These are phyloP conservation scores for Diplotaxis tenuifolia DNA, from an alignment of 345 rosid species.

Conservation along the genomic window DNA sequence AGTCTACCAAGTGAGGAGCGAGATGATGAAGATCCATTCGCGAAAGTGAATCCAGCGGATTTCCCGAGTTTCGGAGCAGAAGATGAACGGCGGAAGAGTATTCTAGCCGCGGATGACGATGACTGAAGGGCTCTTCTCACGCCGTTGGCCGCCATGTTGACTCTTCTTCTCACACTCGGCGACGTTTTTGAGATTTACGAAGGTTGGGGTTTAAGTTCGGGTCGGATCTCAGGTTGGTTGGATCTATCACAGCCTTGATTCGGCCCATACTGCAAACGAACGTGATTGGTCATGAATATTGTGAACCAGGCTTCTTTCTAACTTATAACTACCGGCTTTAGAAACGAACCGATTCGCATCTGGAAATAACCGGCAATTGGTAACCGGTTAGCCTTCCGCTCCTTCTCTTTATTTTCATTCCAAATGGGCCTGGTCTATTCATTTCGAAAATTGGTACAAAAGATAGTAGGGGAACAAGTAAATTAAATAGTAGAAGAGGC, in stretches of 20 bases:
- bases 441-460: too few species aligned
- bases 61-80: conserved; percentile 40
- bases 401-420: too few species aligned
- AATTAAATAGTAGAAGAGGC: too few species aligned
- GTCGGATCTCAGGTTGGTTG: not conserved
- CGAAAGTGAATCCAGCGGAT: conserved; percentile 43
- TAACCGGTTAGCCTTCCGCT: not conserved
- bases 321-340: too few species aligned
- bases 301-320: not conserved
- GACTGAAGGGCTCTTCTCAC: conserved; percentile 46
- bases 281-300: not conserved
- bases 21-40: conserved; percentile 39
- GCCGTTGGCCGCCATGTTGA: not conserved
- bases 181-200: not conserved
- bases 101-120: conserved; percentile 49
- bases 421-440: too few species aligned
- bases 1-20: conserved; percentile 48
- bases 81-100: conserved; percentile 48
- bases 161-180: not conserved
- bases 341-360: not conserved
- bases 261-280: conserved; percentile 18
- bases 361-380: not conserved
- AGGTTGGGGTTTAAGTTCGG: not conserved
- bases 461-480: too few species aligned
- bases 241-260: not conserved